Evolutionary conservation across 441 rosid species (phyloP).

Genomic region (Bocquillonia castaneifolia): DNA sequence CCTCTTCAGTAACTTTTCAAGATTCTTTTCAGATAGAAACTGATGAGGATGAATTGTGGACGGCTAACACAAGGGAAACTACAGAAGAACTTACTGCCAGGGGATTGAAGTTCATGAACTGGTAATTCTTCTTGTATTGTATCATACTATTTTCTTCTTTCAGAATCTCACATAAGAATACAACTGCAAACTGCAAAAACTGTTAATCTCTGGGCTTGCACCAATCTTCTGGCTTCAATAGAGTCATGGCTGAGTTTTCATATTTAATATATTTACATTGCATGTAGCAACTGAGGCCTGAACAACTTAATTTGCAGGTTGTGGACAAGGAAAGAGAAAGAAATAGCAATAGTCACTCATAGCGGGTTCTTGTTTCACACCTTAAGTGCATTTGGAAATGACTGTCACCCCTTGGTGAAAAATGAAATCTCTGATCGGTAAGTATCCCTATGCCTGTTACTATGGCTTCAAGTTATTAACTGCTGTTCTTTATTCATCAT

Average conservation of each 20-base stretch:
- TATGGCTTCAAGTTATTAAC: constrained; percentile 9
- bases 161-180: not conserved
- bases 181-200: not conserved
- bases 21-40: constrained; percentile 56
- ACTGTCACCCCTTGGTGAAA: constrained; percentile 70
- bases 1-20: constrained; percentile 24
- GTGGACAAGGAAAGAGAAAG: constrained; percentile 95
- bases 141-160: not conserved
- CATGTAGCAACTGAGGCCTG: constrained; percentile 8
- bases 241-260: not conserved
- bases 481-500: not conserved
- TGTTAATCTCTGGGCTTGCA: not conserved
- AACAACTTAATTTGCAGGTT: constrained; percentile 48
- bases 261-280: not conserved
- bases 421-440: constrained; percentile 72
- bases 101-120: constrained; percentile 70
- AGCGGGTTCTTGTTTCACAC: constrained; percentile 88
- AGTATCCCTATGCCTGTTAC: constrained; percentile 24
- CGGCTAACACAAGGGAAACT: constrained; percentile 76
- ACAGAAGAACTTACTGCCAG: constrained; percentile 66
- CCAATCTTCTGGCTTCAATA: not conserved
- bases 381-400: constrained; percentile 60
- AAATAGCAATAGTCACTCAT: constrained; percentile 95
- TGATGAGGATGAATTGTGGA: constrained; percentile 70
- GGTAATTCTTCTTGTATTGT: constrained; percentile 35